Conservation (phyloP, 2,329 filamentous ascomycete genomes). For the Chaetothyriales sp. region DNA sequence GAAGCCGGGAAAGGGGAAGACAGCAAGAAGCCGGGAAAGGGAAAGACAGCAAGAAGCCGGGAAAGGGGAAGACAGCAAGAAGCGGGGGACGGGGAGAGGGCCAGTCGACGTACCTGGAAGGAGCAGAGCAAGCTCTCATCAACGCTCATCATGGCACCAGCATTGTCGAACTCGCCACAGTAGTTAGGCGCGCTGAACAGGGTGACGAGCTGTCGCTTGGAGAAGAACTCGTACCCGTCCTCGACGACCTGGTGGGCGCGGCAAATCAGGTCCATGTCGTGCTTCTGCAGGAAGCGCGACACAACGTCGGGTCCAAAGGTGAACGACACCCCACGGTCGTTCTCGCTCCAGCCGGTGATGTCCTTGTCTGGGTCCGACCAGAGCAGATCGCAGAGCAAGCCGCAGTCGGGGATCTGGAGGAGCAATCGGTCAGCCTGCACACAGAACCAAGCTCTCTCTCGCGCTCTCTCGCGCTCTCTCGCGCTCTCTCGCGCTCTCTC, state of each 20-base stretch:
- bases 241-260: slow-evolving; percentile 97
- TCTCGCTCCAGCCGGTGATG: slow-evolving; percentile 98
- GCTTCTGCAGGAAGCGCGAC: slow-evolving; percentile 92
- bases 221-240: slow-evolving; percentile 99
- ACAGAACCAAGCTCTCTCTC: not conserved
- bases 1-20: too few relatives aligned
- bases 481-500: too few relatives aligned
- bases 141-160: slow-evolving; percentile 99
- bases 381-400: slow-evolving; percentile 88
- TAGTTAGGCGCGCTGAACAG: slow-evolving; percentile 98
- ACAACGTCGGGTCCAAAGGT: slow-evolving; percentile 97
- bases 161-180: slow-evolving; percentile 98
- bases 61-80: too few relatives aligned
- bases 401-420: slow-evolving; percentile 84
- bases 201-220: slow-evolving; percentile 91
- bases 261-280: slow-evolving; percentile 99
- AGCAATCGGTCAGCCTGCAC: not conserved
- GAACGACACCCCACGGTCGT: slow-evolving; percentile 95
- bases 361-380: slow-evolving; percentile 99
- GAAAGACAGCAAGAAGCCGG: too few relatives aligned
- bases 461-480: too few relatives aligned
- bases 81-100: too few relatives aligned
- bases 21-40: too few relatives aligned
- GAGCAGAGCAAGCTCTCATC: slow-evolving; percentile 97
- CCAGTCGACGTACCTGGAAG: slow-evolving; percentile 60